These are phyloP conservation scores for Eimeria praecox DNA, from an alignment of 169 alveolate genomes.

Conservation along the genomic window DNA sequence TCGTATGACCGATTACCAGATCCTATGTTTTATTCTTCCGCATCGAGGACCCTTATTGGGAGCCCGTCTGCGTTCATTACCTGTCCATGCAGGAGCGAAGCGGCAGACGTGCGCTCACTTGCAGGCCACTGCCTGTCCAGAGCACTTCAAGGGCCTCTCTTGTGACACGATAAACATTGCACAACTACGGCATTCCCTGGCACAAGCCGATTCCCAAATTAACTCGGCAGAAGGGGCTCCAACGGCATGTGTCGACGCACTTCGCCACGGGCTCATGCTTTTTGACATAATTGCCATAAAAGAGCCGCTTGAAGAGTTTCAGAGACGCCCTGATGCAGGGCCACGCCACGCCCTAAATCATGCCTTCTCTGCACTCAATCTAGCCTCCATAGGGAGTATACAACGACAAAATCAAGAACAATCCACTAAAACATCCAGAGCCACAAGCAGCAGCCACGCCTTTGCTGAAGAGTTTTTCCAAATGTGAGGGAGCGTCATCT, in stretches of 20 bases:
- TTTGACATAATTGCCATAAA: not conserved
- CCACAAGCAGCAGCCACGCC: conserved; percentile 14
- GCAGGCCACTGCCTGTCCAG: conserved; percentile 21
- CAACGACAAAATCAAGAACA: not conserved
- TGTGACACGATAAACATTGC: conserved; percentile 12
- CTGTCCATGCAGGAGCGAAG: conserved; percentile 14
- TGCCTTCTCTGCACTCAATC: not conserved
- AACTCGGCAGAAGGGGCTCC: conserved; percentile 41
- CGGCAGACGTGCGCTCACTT: conserved; percentile 42
- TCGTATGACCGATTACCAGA: not conserved
- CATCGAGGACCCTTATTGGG: not conserved
- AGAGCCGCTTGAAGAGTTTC: conserved; percentile 26
- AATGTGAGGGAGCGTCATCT: not conserved
- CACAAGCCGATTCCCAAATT: not conserved
- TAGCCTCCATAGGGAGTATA: not conserved
- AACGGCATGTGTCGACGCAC: conserved; percentile 30
- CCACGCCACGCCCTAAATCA: conserved; percentile 21
- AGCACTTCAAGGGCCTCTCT: not conserved
- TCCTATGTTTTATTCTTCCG: not conserved
- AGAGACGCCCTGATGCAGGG: conserved; percentile 8
- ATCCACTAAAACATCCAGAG: not conserved
- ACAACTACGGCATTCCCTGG: not conserved
- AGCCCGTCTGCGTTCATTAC: not conserved
- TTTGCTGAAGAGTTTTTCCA: conserved; percentile 7
- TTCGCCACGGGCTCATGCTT: conserved; percentile 45